Percentiles rank a stretch among this genome's conserved stretches.
Evolutionary conservation across 768 basidiomycete genomes (phyloP).

Genomic region (Pleurotus pulmonarius): DNA sequence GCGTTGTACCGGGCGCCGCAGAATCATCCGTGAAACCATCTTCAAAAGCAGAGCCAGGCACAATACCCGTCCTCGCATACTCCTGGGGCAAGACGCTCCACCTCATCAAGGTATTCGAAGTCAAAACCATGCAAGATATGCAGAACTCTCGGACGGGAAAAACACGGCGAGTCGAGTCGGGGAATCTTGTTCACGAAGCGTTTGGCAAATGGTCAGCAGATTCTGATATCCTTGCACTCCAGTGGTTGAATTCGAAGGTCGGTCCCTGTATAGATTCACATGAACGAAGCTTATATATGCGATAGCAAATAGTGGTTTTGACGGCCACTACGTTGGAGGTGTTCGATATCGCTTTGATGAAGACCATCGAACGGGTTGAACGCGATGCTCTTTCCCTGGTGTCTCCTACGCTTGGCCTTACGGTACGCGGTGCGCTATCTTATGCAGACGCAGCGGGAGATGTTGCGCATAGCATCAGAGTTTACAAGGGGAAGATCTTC

Average conservation of each 20-base stretch:
- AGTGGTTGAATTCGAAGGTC: slow-evolving; percentile 89
- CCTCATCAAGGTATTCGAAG: slow-evolving; percentile 65
- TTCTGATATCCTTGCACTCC: slow-evolving; percentile 64
- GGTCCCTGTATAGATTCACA: slow-evolving; percentile 34
- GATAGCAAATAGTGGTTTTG: slow-evolving; percentile 66
- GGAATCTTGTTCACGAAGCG: slow-evolving; percentile 61
- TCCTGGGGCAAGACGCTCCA: slow-evolving; percentile 75
- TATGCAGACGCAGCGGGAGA: slow-evolving; percentile 48
- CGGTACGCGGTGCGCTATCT: slow-evolving; percentile 40
- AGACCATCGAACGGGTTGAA: slow-evolving; percentile 57
- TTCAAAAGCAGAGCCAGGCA: slow-evolving; percentile 16
- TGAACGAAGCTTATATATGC: neutral
- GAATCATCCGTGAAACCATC: slow-evolving; percentile 18
- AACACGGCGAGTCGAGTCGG: slow-evolving; percentile 53
- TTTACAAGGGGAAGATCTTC: slow-evolving; percentile 91
- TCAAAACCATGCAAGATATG: slow-evolving; percentile 44
- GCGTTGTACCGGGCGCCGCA: slow-evolving; percentile 28
- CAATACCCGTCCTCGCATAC: slow-evolving; percentile 71
- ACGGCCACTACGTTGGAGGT: slow-evolving; percentile 60
- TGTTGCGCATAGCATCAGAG: slow-evolving; percentile 66
- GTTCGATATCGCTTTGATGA: slow-evolving; percentile 56
- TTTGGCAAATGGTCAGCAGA: slow-evolving; percentile 56
- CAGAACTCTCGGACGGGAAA: slow-evolving; percentile 59
- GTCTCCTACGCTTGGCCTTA: slow-evolving; percentile 47
- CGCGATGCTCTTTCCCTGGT: slow-evolving; percentile 56